phyloP scores from a whole-genome alignment of 768 basidiomycete genomes.

The Tricholoma sp. region DNA sequence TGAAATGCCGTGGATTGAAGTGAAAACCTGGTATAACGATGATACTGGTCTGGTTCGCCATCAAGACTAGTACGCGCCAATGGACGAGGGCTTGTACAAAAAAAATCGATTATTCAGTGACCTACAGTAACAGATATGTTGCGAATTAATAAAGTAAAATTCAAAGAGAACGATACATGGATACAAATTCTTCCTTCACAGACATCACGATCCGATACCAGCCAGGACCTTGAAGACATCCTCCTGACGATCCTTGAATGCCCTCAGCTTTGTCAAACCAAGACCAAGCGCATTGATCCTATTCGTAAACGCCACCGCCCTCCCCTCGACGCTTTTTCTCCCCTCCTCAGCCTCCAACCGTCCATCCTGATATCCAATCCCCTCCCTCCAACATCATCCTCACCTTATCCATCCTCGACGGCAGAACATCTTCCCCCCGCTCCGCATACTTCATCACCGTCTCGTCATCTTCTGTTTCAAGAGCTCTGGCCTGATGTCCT shows the following conservation, averaged over 20 bases:
- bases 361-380: slow-evolving; percentile 42
- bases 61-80: no score
- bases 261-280: slow-evolving; percentile 60
- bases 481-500: slow-evolving; percentile 40
- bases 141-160: no score
- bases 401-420: slow-evolving; percentile 57
- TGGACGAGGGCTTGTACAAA: no score
- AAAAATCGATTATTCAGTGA: no score
- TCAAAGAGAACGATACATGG: no score
- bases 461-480: slow-evolving; percentile 51
- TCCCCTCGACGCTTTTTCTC: slow-evolving; percentile 54
- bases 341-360: slow-evolving; percentile 21
- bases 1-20: no score
- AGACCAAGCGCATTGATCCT: slow-evolving; percentile 71
- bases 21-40: no score
- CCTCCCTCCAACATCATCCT: slow-evolving; percentile 50
- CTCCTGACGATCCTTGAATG: slow-evolving; percentile 69
- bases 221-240: slow-evolving; percentile 66
- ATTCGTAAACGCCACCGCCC: slow-evolving; percentile 70
- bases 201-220: slow-evolving; percentile 32
- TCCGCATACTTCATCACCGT: slow-evolving; percentile 39
- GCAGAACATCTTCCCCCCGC: slow-evolving; percentile 28
- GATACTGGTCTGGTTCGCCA: no score
- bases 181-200: not conserved
- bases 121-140: no score